Percentiles rank a stretch among this genome's conserved stretches.
phyloP scores from a whole-genome alignment of 2,329 filamentous ascomycete genomes.

The Fusarium sp. region DNA sequence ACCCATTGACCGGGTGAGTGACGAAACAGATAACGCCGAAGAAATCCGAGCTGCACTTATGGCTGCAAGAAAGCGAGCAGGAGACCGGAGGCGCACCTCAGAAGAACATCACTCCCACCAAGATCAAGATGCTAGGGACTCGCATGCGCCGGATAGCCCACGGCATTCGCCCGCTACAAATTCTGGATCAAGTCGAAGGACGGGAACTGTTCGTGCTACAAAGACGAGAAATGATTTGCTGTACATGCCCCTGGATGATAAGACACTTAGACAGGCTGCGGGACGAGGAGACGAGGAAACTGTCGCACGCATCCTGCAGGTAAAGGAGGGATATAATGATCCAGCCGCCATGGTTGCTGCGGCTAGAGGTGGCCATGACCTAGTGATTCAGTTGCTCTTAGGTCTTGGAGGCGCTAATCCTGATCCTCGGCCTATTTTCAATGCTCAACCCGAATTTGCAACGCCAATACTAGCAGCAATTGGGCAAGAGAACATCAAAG shows the following conservation, averaged over 20 bases:
- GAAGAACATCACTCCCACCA: conserved; percentile 67
- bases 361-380: conserved; percentile 89
- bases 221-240: conserved; percentile 74
- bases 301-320: conserved; percentile 70
- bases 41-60: conserved; percentile 80
- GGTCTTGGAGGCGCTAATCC: conserved; percentile 74
- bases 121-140: conserved; percentile 64
- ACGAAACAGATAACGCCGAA: conserved; percentile 80
- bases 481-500: conserved; percentile 86
- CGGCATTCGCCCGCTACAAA: conserved; percentile 65
- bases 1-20: conserved; percentile 84
- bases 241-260: conserved; percentile 73
- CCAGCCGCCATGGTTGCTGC: conserved; percentile 91
- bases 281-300: conserved; percentile 72
- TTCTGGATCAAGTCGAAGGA: conserved; percentile 60
- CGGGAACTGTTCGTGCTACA: conserved; percentile 68
- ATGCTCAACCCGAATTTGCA: conserved; percentile 76
- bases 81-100: conserved; percentile 66
- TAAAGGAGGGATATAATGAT: conserved; percentile 74
- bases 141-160: conserved; percentile 69
- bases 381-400: conserved; percentile 83
- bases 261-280: conserved; percentile 70
- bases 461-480: conserved; percentile 97
- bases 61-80: conserved; percentile 68
- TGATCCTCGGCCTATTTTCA: conserved; percentile 75